These are phyloP conservation scores for Phytophthora lateralis DNA, from an alignment of 352 stramenopile species.

Conservation along the genomic window DNA sequence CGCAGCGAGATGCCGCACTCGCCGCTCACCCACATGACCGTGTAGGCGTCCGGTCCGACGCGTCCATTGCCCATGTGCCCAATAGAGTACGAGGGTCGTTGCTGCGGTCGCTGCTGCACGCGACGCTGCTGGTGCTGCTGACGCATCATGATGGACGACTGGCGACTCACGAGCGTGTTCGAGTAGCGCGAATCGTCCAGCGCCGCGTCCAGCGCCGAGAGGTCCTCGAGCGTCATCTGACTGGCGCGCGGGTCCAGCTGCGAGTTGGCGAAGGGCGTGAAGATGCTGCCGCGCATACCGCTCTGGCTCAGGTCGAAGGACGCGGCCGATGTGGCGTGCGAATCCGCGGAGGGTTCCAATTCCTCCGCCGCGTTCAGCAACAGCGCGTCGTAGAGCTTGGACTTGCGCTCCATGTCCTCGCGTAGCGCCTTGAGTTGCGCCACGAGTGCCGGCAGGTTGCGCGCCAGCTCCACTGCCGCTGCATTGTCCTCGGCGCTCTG, in stretches of 20 bases:
- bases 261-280: conserved; percentile 46
- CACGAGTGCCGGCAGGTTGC: conserved; percentile 69
- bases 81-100: conserved; percentile 17
- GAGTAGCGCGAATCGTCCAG: conserved; percentile 27
- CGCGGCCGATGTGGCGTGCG: background rate
- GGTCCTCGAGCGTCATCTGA: conserved; percentile 33
- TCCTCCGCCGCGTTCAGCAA: conserved; percentile 25
- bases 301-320: conserved; percentile 23
- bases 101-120: conserved; percentile 11
- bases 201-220: conserved; percentile 23
- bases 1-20: conserved; percentile 86
- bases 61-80: conserved; percentile 4
- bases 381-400: conserved; percentile 73
- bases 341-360: background rate
- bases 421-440: conserved; percentile 64
- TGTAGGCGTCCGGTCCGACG: conserved; percentile 44
- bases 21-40: conserved; percentile 82
- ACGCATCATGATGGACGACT: conserved; percentile 35
- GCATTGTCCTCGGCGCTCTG: conserved; percentile 19
- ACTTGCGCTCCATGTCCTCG: conserved; percentile 71
- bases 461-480: conserved; percentile 49
- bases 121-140: conserved; percentile 30
- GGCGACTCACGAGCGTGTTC: conserved; percentile 39
- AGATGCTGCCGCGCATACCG: conserved; percentile 44
- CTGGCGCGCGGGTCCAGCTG: conserved; percentile 36